These are phyloP conservation scores for Chloranthus sessilifolius DNA, from an alignment of 164 flowering plant genomes.

Conservation along the genomic window DNA sequence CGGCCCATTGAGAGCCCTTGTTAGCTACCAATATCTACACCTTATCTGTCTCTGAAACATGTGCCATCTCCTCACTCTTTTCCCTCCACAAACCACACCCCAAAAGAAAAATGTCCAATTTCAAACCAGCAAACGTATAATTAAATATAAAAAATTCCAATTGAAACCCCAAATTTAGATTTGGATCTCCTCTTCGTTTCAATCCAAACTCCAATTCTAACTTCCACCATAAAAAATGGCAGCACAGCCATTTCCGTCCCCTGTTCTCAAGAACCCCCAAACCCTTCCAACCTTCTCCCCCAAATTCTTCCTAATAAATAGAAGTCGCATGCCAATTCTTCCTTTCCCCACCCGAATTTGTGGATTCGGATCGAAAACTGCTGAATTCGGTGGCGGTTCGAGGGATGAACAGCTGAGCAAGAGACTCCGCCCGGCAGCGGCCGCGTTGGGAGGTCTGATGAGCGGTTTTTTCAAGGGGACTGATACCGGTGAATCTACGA, in stretches of 20 bases:
- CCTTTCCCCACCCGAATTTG: slow-evolving; percentile 9
- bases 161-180: too few relatives aligned
- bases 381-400: slow-evolving; percentile 11
- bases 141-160: too few relatives aligned
- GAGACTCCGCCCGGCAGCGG: slow-evolving; percentile 16
- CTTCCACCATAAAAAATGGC: too few relatives aligned
- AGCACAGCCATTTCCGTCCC: slow-evolving; percentile 13
- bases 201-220: too few relatives aligned
- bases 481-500: slow-evolving; percentile 77
- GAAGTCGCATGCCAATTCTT: slow-evolving; percentile 13
- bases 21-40: too few relatives aligned
- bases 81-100: too few relatives aligned
- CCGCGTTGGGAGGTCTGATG: slow-evolving; percentile 55
- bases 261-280: slow-evolving; percentile 6
- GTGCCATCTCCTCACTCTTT: too few relatives aligned
- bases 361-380: slow-evolving; percentile 9
- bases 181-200: background rate
- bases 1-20: too few relatives aligned
- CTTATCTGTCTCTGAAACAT: too few relatives aligned
- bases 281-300: slow-evolving; percentile 12
- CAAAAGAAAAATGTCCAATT: too few relatives aligned
- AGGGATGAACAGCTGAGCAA: too few relatives aligned
- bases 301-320: slow-evolving; percentile 8
- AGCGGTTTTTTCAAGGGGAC: slow-evolving; percentile 73
- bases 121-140: too few relatives aligned